Evolutionary conservation across 1,284 basidiomycete genomes (phyloP).

Genomic region (Vanrija pseudolonga): DNA sequence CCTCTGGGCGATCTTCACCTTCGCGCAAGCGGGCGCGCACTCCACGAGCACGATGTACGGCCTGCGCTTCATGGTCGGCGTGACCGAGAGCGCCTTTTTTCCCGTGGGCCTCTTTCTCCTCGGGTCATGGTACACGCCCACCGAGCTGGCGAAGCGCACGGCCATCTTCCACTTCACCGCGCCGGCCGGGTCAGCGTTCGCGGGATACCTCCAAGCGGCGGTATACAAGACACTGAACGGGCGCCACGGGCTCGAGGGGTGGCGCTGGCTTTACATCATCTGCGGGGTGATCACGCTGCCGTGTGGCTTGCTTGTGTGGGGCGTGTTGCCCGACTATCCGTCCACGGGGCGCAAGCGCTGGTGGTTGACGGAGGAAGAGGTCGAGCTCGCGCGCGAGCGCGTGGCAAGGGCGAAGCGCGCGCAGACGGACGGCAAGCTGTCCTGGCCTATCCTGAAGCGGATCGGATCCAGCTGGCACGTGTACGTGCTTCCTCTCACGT

Average conservation of each 20-base stretch:
- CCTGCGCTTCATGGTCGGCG: slow-evolving; percentile 23
- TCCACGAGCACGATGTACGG: slow-evolving; percentile 18
- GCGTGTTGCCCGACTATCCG: slow-evolving; percentile 44
- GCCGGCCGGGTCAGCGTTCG: slow-evolving; percentile 45
- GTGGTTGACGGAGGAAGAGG: slow-evolving; percentile 44
- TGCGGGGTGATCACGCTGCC: too few relatives aligned
- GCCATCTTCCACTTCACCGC: slow-evolving; percentile 44
- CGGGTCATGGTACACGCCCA: slow-evolving; percentile 12
- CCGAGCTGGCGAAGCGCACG: slow-evolving; percentile 12
- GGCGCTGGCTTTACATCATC: slow-evolving; percentile 42
- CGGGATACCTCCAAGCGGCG: slow-evolving; percentile 45
- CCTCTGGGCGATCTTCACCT: slow-evolving; percentile 22
- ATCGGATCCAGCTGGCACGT: slow-evolving; percentile 26
- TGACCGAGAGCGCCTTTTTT: slow-evolving; percentile 27
- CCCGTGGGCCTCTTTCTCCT: slow-evolving; percentile 25
- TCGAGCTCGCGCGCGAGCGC: slow-evolving; percentile 11
- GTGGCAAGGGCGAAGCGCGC: slow-evolving; percentile 3
- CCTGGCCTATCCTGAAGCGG: slow-evolving; percentile 16
- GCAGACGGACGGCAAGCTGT: slow-evolving; percentile 1
- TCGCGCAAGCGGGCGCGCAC: slow-evolving; percentile 15
- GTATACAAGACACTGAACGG: slow-evolving; percentile 41
- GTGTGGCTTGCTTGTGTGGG: slow-evolving; percentile 28
- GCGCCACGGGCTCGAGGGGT: slow-evolving; percentile 38
- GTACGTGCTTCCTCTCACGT: slow-evolving; percentile 19
- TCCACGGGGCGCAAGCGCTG: slow-evolving; percentile 41